Conservation (phyloP, 352 stramenopile species). For the Blastocystis sp. region DNA sequence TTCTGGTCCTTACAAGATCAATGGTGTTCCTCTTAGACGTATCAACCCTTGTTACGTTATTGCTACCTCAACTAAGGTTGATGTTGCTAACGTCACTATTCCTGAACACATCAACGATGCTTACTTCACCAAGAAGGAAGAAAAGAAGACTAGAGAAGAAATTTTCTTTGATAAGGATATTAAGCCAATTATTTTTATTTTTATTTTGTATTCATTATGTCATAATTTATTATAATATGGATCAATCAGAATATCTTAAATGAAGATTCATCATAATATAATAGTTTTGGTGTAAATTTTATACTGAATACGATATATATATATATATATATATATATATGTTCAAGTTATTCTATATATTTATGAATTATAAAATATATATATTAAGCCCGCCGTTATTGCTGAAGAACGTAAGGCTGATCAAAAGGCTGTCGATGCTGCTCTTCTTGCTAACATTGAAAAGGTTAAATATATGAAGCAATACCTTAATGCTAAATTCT, state of each 20-base stretch:
- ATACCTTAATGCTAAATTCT: conserved; percentile 95
- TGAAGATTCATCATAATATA: too few species aligned
- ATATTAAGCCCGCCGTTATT: conserved; percentile 64
- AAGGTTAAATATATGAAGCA: conserved; percentile 76
- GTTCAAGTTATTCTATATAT: too few species aligned
- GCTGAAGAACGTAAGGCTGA: conserved; percentile 87
- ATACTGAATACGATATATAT: too few species aligned
- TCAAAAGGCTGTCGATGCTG: conserved; percentile 87
- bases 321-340: too few species aligned
- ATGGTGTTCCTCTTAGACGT: conserved; percentile 84
- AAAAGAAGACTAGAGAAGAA: conserved; percentile 52
- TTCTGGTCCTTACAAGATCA: conserved; percentile 93
- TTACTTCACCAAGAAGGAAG: conserved; percentile 82
- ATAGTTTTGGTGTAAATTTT: too few species aligned
- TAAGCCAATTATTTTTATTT: too few species aligned
- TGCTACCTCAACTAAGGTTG: conserved; percentile 83
- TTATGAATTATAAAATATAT: too few species aligned
- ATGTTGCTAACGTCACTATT: conserved; percentile 71
- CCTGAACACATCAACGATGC: conserved; percentile 67
- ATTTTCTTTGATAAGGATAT: conserved; percentile 89
- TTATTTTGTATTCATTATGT: too few species aligned
- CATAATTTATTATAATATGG: too few species aligned
- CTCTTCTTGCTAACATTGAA: conserved; percentile 50
- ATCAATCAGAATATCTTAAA: too few species aligned
- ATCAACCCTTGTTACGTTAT: conserved; percentile 98